Base-by-base conservation (phyloP, 169 alveolate species). In the Pseudocohnilembus persalinus region DNA sequence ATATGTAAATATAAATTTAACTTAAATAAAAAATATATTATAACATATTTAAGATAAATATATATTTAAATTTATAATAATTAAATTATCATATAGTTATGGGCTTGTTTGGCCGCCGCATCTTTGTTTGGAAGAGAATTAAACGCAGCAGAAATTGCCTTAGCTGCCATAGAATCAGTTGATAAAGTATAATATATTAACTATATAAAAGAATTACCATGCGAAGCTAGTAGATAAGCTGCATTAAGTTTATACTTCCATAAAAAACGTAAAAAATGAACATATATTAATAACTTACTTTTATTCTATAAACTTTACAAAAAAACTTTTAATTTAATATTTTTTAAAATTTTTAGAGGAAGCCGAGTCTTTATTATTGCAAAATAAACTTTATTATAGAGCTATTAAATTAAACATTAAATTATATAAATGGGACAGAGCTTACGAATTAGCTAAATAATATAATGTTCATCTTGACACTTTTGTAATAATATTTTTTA, bases 21-120 rank as follows among this genome's bases (percentile, higher is more conserved):
- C 68, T 49, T 49, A 11, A 49, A 49, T 49, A 11, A 11, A 11
- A 11, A 49, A 11, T 49, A 49, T 49, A 49, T 20, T 49, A 49
- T 49, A 11, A 49, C 20, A n/a, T n/a, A n/a, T n/a, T n/a, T n/a
- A n/a, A n/a, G n/a, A n/a, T n/a, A n/a, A n/a, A 49, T 49, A 49
- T 49, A 49, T 49, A 49, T 49, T 20, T 4, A 49, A 11, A 11
- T 49, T 49, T 11, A 49, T 20, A 49, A 49, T 49, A 11, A 11
- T 11, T 49, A 11, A 11, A 4, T 49, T 49, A 49, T 11, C 20
- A 11, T 49, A 49, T 11, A 49, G 68, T 49, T 94, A 0, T 96
- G 98, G 98, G 97, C 97, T 32, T 91, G 96, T 26, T 86, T 96
- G 25, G 97, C 96, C 31, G 97, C 96, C 0, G 91, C 94, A 90